phyloP scores from a whole-genome alignment of 305 asterid species.

The Solanum hybrid region DNA sequence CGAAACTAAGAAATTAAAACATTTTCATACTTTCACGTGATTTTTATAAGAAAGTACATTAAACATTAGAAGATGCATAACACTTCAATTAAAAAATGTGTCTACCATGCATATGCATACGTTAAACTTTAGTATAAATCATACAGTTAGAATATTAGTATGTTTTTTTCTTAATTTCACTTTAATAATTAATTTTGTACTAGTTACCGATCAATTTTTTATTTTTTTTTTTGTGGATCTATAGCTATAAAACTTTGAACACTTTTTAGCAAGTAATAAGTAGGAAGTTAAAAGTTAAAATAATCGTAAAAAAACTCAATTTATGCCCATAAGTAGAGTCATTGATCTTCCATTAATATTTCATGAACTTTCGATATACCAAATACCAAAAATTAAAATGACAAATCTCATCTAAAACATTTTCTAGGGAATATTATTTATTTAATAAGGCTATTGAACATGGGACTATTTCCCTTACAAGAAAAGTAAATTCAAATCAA shows the following conservation, averaged over 20 bases:
- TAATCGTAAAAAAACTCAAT: neutral
- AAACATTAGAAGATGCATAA: neutral
- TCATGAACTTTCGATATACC: no score
- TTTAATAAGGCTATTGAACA: neutral
- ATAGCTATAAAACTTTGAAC: neutral
- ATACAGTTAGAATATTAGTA: neutral
- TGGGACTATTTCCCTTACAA: neutral
- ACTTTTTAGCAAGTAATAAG: neutral
- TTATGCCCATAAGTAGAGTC: neutral
- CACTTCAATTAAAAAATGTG: neutral
- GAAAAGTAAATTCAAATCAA: neutral
- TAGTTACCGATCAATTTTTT: neutral
- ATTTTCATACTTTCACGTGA: neutral
- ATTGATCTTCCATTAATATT: no score
- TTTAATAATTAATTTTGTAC: neutral
- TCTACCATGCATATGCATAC: neutral
- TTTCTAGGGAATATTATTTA: neutral
- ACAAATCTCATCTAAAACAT: neutral
- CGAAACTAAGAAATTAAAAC: neutral
- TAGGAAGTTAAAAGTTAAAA: neutral
- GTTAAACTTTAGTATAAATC: neutral
- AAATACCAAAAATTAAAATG: neutral
- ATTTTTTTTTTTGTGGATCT: neutral
- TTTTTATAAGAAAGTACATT: neutral
- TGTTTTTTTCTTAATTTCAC: neutral